Conservation (phyloP, 768 basidiomycete species). For the Boletus edulis region DNA sequence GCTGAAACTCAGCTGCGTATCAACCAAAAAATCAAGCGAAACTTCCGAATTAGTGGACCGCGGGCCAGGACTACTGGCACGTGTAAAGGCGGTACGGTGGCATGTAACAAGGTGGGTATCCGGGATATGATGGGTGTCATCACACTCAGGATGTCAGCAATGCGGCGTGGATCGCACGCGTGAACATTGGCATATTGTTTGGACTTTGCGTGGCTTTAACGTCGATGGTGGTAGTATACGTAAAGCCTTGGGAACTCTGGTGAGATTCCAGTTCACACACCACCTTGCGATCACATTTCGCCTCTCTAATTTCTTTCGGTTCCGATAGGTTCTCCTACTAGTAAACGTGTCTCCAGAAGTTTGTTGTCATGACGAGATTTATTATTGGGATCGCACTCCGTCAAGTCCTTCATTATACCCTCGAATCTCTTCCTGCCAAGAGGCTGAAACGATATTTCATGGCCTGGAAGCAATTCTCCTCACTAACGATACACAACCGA, state of each 20-base stretch:
- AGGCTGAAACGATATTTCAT: too few species aligned
- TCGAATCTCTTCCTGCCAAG: too few species aligned
- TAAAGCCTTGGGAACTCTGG: neutral
- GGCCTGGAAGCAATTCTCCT: neutral
- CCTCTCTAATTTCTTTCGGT: neutral
- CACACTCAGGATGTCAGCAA: neutral
- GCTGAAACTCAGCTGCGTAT: neutral
- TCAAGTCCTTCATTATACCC: too few species aligned
- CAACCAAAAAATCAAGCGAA: neutral
- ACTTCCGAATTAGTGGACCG: neutral
- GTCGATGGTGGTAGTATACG: neutral
- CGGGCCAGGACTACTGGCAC: too few species aligned
- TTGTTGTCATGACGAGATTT: neutral
- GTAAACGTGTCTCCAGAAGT: neutral
- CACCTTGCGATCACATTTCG: neutral
- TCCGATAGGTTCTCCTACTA: neutral
- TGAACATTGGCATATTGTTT: neutral
- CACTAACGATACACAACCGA: neutral
- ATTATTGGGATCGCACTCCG: neutral
- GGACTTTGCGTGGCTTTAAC: too few species aligned
- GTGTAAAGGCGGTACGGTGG: too few species aligned
- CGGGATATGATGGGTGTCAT: neutral
- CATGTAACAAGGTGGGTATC: too few species aligned
- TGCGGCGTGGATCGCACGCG: neutral
- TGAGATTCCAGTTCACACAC: neutral